Base-by-base conservation (phyloP, 257 asterid genomes). In the Salvia hispanica region DNA sequence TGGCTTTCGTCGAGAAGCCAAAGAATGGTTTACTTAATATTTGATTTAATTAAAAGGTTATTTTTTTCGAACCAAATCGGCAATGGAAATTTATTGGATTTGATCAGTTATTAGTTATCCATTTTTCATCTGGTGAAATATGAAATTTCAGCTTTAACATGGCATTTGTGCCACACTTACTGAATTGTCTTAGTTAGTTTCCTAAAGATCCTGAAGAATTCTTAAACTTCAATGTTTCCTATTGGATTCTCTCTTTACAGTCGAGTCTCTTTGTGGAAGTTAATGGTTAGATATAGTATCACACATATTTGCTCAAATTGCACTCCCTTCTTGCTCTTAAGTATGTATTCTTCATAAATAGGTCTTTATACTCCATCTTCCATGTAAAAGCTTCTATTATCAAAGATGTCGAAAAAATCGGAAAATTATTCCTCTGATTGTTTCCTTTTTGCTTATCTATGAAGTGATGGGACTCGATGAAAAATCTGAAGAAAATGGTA, bases 401-500 rank as follows among this genome's bases (percentile, higher is more conserved):
- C 21, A 28, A 25, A 21, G 15, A 9, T 21, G 6, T 3, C 10
- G n/a, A 25, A 39, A 40, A 6, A 45, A 48, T 4, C 4, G 59
- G n/a, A 54, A 67, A 52, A 8, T 25, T 25, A 25, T 1, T 37
- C 40, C 8, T 14, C 55, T 54, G 34, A 52, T 28, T 54, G 10
- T 62, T 43, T 55, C 52, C 44, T 57, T 66, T 73, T 77, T 73
- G 31, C 31, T 59, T 63, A 16, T 55, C 58, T 59, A 15, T 72
- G 59, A 67, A 75, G 56, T 62, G 63, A 66, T 71, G 75, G 95
- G 76, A 65, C 33, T 72, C 48, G 62, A 66, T 75, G 81, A 63
- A 60, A 79, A 82, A 48, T 70, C 80, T 36, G 87, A 72, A 71
- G 84, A 72, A 63, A 82, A 83, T 78, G 61, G 79, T 74, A 71